These are phyloP conservation scores for Candida fluviatilis DNA, from an alignment of 805 yeast species.

Conservation along the genomic window DNA sequence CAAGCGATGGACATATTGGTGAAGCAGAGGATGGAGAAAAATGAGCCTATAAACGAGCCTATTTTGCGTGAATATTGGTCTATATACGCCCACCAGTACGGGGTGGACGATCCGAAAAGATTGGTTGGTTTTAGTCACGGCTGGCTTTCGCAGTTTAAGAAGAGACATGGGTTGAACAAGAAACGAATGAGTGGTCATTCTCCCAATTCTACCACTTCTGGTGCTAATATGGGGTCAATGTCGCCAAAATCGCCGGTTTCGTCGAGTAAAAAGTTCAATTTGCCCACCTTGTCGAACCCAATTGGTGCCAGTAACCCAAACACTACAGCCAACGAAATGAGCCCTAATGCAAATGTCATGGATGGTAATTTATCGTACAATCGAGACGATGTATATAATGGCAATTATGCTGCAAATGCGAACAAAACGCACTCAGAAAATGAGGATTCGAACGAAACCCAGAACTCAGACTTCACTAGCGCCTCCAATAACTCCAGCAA, in stretches of 20 bases:
- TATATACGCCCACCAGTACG: constrained; percentile 48
- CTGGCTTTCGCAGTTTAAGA: constrained; percentile 59
- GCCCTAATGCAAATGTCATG: constrained; percentile 8
- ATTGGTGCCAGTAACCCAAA: not conserved
- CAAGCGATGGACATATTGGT: constrained; percentile 56
- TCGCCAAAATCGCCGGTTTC: constrained; percentile 2
- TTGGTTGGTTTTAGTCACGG: constrained; percentile 55
- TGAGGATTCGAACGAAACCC: constrained; percentile 5
- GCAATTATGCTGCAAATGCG: not conserved
- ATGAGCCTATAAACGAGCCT: constrained; percentile 51
- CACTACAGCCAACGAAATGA: not conserved
- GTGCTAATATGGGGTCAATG: constrained; percentile 5
- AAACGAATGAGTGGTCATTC: constrained; percentile 18
- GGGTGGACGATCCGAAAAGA: constrained; percentile 59
- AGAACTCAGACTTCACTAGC: constrained; percentile 3
- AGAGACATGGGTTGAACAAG: constrained; percentile 47
- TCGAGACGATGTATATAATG: constrained; percentile 3
- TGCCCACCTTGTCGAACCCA: not conserved
- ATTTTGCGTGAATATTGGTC: constrained; percentile 55
- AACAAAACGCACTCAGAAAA: constrained; percentile 3
- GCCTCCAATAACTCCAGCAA: constrained; percentile 6
- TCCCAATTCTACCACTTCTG: not conserved
- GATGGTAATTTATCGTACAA: constrained; percentile 8
- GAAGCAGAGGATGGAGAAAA: constrained; percentile 36
- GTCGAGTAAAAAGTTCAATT: constrained; percentile 1